These are phyloP conservation scores for Polytrichum commune DNA, from an alignment of 225 moss, liverwort and hornwort genomes.

Conservation along the genomic window DNA sequence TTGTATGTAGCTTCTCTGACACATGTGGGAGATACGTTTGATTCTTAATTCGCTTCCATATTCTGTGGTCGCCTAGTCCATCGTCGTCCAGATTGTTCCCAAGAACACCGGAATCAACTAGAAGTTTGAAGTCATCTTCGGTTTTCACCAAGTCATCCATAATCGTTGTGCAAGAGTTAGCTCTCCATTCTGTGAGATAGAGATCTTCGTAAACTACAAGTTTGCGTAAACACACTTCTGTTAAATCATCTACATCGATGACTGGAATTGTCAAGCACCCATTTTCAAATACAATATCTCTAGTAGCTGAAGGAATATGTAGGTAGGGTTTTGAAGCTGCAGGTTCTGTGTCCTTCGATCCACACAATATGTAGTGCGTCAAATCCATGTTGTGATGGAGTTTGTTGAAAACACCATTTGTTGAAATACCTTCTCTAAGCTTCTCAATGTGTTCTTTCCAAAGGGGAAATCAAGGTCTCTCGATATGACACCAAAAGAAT, in stretches of 20 bases:
- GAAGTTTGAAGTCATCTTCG: background rate
- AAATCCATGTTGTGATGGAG: background rate
- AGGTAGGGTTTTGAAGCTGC: background rate
- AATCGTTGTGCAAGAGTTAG: background rate
- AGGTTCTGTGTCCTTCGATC: background rate
- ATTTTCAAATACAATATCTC: background rate
- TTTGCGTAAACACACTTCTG: background rate
- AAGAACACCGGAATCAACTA: background rate
- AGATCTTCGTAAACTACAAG: background rate
- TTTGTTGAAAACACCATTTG: background rate
- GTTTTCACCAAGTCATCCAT: background rate
- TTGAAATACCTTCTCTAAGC: background rate
- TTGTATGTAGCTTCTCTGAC: background rate
- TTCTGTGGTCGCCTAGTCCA: background rate
- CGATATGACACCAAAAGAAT: accelerated
- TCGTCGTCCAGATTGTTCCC: background rate
- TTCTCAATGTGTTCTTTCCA: background rate
- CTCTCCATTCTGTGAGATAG: background rate
- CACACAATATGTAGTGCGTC: background rate
- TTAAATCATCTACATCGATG: background rate
- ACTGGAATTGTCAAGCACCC: conserved; percentile 1
- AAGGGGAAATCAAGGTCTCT: too few species aligned
- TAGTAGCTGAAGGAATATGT: background rate
- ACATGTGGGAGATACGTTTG: accelerated
- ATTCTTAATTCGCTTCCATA: background rate